Percentiles rank a stretch among this genome's conserved stretches.
Conservation (phyloP, 2,329 filamentous ascomycete species). For the Aspergillus jensenii region DNA sequence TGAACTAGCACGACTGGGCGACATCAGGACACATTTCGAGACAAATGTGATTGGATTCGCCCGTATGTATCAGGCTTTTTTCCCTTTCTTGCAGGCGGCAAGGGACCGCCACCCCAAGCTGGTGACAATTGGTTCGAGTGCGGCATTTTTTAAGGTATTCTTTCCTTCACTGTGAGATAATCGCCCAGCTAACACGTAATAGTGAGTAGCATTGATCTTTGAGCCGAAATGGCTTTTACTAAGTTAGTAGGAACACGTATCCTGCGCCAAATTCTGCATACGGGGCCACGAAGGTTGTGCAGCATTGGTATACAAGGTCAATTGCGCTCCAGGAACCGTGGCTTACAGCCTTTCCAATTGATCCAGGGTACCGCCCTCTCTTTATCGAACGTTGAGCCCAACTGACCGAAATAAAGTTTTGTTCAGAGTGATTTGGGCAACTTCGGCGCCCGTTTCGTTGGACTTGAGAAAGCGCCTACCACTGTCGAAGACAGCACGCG, state of each 20-base stretch:
- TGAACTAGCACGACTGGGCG: slow-evolving; percentile 10
- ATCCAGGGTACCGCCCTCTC: slow-evolving; percentile 14
- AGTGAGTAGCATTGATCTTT: neutral
- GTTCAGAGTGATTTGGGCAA: slow-evolving; percentile 27
- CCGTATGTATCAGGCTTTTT: slow-evolving; percentile 16
- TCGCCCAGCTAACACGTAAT: neutral
- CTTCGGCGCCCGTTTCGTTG: slow-evolving; percentile 13
- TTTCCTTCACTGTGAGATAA: neutral
- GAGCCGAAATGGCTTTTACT: neutral
- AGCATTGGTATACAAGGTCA: slow-evolving; percentile 17
- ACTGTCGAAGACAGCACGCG: slow-evolving; percentile 22
- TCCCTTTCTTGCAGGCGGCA: slow-evolving; percentile 9
- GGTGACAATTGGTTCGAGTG: slow-evolving; percentile 16
- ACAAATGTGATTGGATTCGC: slow-evolving; percentile 36
- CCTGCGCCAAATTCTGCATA: slow-evolving; percentile 16
- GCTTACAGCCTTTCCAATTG: slow-evolving; percentile 20
- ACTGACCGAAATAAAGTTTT: slow-evolving; percentile 13
- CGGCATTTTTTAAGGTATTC: slow-evolving; percentile 8
- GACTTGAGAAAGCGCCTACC: slow-evolving; percentile 17
- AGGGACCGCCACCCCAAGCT: slow-evolving; percentile 11
- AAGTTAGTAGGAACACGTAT: slow-evolving; percentile 6
- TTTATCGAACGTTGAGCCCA: neutral
- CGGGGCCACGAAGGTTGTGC: slow-evolving; percentile 17
- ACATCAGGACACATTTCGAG: slow-evolving; percentile 28
- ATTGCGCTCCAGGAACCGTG: slow-evolving; percentile 11